Evolutionary conservation across 306 rosid species (phyloP).

Genomic region (Fragaria ananassa): DNA sequence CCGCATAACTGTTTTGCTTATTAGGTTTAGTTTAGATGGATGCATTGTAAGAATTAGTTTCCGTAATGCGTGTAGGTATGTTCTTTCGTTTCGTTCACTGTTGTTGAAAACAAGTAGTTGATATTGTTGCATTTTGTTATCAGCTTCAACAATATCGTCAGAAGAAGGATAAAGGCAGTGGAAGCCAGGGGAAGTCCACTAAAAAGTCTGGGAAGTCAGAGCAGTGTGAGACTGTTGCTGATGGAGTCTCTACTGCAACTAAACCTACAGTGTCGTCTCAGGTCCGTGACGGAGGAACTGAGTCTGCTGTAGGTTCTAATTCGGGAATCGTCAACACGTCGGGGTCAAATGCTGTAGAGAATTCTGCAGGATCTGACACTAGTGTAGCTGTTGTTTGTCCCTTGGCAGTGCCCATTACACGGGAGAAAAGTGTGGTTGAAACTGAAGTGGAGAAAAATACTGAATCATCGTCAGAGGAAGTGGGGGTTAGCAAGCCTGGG

Average conservation of each 20-base stretch:
- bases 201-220: conserved; percentile 49
- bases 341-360: conserved; percentile 37
- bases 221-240: conserved; percentile 51
- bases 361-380: conserved; percentile 31
- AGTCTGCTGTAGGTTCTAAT: conserved; percentile 33
- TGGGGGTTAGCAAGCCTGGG: conserved; percentile 29
- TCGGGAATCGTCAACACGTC: conserved; percentile 30
- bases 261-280: conserved; percentile 32
- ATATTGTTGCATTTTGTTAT: conserved; percentile 22
- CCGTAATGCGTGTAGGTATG: not conserved
- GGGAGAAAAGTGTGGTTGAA: conserved; percentile 25
- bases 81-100: not conserved
- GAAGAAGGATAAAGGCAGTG: conserved; percentile 87
- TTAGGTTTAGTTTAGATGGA: not conserved
- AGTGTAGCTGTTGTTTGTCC: conserved; percentile 34
- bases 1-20: not conserved
- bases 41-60: not conserved
- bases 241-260: conserved; percentile 34
- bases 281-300: conserved; percentile 44
- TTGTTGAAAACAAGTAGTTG: conserved; percentile 9
- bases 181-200: conserved; percentile 66
- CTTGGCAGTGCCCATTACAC: conserved; percentile 17
- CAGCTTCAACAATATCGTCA: conserved; percentile 93
- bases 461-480: conserved; percentile 32
- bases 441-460: conserved; percentile 30